These are phyloP conservation scores for Protomyces inouyei DNA, from an alignment of 1,139 yeast species.

Conservation along the genomic window DNA sequence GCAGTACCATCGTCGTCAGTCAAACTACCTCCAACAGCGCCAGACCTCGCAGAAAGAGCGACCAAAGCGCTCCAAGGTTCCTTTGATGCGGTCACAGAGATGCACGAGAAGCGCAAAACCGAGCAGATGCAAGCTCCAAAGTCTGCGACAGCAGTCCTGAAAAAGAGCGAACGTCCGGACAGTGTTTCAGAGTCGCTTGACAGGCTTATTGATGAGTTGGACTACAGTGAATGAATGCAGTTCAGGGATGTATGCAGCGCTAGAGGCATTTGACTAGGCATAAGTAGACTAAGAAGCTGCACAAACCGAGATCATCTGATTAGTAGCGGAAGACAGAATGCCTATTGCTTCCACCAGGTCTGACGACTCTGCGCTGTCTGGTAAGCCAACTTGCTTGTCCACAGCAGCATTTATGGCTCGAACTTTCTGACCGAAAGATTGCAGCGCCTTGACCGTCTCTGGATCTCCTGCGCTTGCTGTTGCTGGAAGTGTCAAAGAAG, in stretches of 20 bases:
- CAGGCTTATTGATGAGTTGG: not conserved
- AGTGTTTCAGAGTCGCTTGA: not conserved
- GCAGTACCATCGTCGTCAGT: too few species aligned
- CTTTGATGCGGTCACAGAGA: too few species aligned
- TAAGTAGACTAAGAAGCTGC: not conserved
- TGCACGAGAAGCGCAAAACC: too few species aligned
- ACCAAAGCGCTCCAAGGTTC: too few species aligned
- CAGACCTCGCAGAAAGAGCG: too few species aligned
- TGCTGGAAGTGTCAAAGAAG: not conserved
- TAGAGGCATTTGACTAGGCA: not conserved
- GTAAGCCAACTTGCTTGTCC: not conserved
- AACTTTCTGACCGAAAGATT: not conserved
- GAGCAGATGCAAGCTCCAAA: not conserved
- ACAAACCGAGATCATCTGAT: not conserved
- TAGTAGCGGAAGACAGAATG: not conserved
- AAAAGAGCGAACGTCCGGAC: too few species aligned
- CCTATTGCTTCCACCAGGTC: not conserved
- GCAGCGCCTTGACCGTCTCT: not conserved
- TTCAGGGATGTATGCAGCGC: not conserved
- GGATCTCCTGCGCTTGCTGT: not conserved
- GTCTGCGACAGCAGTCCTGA: not conserved
- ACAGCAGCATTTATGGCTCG: not conserved
- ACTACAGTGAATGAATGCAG: not conserved
- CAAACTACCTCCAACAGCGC: too few species aligned
- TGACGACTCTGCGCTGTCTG: not conserved